A percentile compares a stretch with the other conserved stretches of the same genome.
Conservation (phyloP, 164 flowering plant genomes). For the Hamamelis virginiana region DNA sequence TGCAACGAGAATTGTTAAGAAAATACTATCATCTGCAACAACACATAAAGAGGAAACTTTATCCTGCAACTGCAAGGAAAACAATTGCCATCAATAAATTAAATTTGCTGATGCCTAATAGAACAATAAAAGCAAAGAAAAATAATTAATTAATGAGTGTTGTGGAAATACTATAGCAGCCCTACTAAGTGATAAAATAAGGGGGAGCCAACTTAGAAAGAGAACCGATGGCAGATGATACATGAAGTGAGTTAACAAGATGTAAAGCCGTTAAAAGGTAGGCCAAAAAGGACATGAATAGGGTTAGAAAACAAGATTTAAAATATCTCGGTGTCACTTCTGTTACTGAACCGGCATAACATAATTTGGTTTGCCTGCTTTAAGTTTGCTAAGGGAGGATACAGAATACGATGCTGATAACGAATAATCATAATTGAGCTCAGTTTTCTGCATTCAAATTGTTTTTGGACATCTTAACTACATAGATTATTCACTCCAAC, state of each 20-base stretch:
- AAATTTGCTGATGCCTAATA: neutral
- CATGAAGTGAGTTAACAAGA: too few relatives aligned
- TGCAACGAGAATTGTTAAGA: slow-evolving; percentile 60
- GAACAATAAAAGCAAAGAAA: neutral
- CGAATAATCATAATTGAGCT: neutral
- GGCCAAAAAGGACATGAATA: neutral
- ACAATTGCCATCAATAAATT: slow-evolving; percentile 8
- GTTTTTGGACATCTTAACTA: too few relatives aligned
- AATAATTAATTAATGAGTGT: neutral
- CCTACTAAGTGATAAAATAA: too few relatives aligned
- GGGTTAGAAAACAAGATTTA: too few relatives aligned
- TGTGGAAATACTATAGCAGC: too few relatives aligned
- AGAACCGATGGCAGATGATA: too few relatives aligned
- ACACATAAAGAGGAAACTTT: slow-evolving; percentile 57
- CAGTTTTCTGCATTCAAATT: neutral
- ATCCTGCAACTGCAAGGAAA: slow-evolving; percentile 59
- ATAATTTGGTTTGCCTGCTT: neutral
- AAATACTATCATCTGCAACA: slow-evolving; percentile 87
- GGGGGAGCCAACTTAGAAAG: too few relatives aligned
- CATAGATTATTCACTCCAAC: too few relatives aligned
- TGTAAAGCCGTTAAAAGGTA: too few relatives aligned
- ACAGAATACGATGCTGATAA: too few relatives aligned
- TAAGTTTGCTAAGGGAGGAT: neutral
- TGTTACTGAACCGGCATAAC: neutral
- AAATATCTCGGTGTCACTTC: neutral